phyloP scores from a whole-genome alignment of 2,329 filamentous ascomycete genomes.

The Colletotrichum agaves region DNA sequence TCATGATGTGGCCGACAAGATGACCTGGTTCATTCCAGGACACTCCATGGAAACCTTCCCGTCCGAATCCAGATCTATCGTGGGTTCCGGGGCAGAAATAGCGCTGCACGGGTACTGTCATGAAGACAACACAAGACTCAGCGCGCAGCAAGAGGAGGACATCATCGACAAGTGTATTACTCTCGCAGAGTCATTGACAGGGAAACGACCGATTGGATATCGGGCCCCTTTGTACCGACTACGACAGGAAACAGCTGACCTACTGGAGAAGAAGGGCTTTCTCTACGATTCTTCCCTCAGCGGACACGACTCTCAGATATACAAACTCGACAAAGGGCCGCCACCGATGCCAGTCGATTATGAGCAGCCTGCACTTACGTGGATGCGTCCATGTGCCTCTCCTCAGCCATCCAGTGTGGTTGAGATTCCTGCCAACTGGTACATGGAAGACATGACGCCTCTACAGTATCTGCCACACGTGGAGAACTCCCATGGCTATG shows the following conservation, averaged over 20 bases:
- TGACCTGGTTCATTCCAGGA: conserved; percentile 64
- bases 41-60: conserved; percentile 62
- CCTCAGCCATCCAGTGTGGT: conserved; percentile 45
- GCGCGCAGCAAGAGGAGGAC: conserved; percentile 56
- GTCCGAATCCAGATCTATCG: conserved; percentile 50
- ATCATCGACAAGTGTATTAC: conserved; percentile 52
- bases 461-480: conserved; percentile 57
- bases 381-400: conserved; percentile 54
- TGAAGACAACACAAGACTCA: conserved; percentile 56
- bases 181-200: conserved; percentile 52
- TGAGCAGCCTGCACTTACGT: conserved; percentile 49
- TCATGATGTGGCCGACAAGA: conserved; percentile 55
- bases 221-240: conserved; percentile 61
- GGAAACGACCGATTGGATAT: conserved; percentile 56
- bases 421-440: conserved; percentile 61
- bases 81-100: conserved; percentile 57
- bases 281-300: conserved; percentile 57
- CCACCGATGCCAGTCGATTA: conserved; percentile 53
- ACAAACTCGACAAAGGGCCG: conserved; percentile 51
- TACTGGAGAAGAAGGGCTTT: conserved; percentile 56
- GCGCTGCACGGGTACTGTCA: conserved; percentile 62
- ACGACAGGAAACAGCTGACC: conserved; percentile 54
- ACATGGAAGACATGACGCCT: conserved; percentile 61
- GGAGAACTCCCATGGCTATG: conserved; percentile 66
- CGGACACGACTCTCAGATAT: conserved; percentile 57